Evolutionary conservation across 2,329 filamentous ascomycete species (phyloP).

Genomic region (Aspergillus vadensis): DNA sequence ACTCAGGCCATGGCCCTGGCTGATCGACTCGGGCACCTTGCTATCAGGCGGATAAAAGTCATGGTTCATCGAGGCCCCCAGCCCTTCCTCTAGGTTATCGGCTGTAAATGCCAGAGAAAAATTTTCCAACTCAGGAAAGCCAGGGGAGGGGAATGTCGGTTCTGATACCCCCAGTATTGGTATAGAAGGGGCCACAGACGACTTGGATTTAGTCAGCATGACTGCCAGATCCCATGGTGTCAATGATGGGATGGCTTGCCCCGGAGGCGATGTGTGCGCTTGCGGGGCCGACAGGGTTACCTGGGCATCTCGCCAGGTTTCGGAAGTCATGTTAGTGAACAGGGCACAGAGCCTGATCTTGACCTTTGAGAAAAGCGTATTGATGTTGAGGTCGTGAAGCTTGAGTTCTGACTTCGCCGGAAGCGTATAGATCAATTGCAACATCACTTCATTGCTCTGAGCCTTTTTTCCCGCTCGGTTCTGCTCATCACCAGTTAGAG

Average conservation of each 20-base stretch:
- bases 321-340: slow-evolving; percentile 63
- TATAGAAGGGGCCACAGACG: no score
- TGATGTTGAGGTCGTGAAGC: slow-evolving; percentile 64
- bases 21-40: slow-evolving; percentile 37
- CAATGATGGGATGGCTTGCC: slow-evolving; percentile 58
- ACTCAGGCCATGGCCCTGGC: slow-evolving; percentile 45
- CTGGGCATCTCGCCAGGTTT: slow-evolving; percentile 64
- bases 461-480: slow-evolving; percentile 9
- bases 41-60: slow-evolving; percentile 4
- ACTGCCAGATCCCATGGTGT: slow-evolving; percentile 61
- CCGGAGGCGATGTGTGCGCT: slow-evolving; percentile 58
- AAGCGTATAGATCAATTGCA: slow-evolving; percentile 63
- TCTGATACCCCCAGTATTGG: no score
- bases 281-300: slow-evolving; percentile 66
- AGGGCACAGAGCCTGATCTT: slow-evolving; percentile 60
- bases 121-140: no score
- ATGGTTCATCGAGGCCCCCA: no score
- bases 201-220: slow-evolving; percentile 12
- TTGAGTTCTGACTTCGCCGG: slow-evolving; percentile 61
- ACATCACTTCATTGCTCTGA: slow-evolving; percentile 19
- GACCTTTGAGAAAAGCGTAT: slow-evolving; percentile 56
- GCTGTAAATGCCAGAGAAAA: no score
- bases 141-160: no score
- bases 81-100: no score
- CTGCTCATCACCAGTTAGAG: background rate